Conservation (phyloP, 805 yeast genomes). For the Candida ortonii region DNA sequence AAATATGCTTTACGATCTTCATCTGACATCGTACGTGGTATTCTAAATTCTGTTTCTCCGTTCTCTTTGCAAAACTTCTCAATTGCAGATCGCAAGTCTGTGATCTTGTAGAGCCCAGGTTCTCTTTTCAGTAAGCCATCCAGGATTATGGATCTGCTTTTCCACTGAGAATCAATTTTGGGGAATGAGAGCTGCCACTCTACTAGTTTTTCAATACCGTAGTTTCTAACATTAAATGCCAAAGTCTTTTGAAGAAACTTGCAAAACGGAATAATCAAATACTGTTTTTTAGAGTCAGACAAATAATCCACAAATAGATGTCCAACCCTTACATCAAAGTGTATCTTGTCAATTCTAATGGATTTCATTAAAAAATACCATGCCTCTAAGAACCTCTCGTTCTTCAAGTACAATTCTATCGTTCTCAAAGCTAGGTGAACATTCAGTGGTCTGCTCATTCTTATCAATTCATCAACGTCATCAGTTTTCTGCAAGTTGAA, state of each 20-base stretch:
- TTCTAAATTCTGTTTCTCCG: too few relatives aligned
- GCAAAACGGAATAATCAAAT: constrained; percentile 7
- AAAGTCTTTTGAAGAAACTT: constrained; percentile 1
- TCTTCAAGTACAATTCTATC: constrained; percentile 3
- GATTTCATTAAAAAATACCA: constrained; percentile 6
- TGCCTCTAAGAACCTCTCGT: constrained; percentile 6
- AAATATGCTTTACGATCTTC: constrained; percentile 1
- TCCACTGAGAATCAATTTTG: constrained; percentile 1
- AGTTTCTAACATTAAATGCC: constrained; percentile 5
- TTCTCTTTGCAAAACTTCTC: too few relatives aligned
- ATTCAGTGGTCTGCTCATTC: too few relatives aligned
- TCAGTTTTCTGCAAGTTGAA: constrained; percentile 1
- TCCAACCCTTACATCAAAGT: constrained; percentile 4
- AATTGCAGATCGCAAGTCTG: too few relatives aligned
- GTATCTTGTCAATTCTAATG: background rate
- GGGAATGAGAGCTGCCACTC: background rate
- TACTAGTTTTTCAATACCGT: constrained; percentile 1
- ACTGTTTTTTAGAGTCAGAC: background rate
- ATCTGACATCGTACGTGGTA: too few relatives aligned
- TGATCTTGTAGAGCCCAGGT: constrained; percentile 2
- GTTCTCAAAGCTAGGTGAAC: too few relatives aligned
- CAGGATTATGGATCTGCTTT: constrained; percentile 1
- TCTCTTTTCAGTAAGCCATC: constrained; percentile 1
- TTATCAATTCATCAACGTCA: constrained; percentile 1
- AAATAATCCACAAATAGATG: constrained; percentile 7